These are phyloP conservation scores for Physaria fendleri DNA, from an alignment of 345 rosid genomes.

Conservation along the genomic window DNA sequence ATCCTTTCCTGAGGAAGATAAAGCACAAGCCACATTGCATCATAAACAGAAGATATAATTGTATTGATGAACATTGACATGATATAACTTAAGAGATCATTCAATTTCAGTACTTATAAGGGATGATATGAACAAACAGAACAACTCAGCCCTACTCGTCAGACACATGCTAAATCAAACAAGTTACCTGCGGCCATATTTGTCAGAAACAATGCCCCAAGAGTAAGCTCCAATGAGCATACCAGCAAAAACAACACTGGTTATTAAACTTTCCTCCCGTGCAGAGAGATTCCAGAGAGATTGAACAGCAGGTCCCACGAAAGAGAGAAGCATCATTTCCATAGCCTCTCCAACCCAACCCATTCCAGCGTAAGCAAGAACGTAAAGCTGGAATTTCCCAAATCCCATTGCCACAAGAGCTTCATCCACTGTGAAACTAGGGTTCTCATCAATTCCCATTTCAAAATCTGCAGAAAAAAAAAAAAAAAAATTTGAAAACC, in stretches of 20 bases:
- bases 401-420: slow-evolving; percentile 75
- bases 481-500: neutral
- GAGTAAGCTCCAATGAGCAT: slow-evolving; percentile 86
- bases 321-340: slow-evolving; percentile 96
- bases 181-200: slow-evolving; percentile 69
- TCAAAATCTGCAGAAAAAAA: neutral
- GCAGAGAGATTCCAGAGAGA: slow-evolving; percentile 67
- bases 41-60: neutral
- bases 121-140: neutral
- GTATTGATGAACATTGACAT: neutral
- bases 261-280: slow-evolving; percentile 57
- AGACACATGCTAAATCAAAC: neutral
- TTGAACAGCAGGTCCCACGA: slow-evolving; percentile 77
- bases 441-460: slow-evolving; percentile 34
- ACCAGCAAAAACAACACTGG: slow-evolving; percentile 78
- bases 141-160: neutral
- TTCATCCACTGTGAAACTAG: slow-evolving; percentile 65
- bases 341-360: slow-evolving; percentile 91
- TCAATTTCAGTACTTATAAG: neutral
- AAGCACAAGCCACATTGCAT: neutral
- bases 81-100: neutral
- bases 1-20: slow-evolving; percentile 65
- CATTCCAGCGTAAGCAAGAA: slow-evolving; percentile 87
- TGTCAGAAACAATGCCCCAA: slow-evolving; percentile 86
- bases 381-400: slow-evolving; percentile 66